Evolutionary conservation across 2,329 filamentous ascomycete genomes (phyloP).

Genomic region (Ceratocystis ficicola): DNA sequence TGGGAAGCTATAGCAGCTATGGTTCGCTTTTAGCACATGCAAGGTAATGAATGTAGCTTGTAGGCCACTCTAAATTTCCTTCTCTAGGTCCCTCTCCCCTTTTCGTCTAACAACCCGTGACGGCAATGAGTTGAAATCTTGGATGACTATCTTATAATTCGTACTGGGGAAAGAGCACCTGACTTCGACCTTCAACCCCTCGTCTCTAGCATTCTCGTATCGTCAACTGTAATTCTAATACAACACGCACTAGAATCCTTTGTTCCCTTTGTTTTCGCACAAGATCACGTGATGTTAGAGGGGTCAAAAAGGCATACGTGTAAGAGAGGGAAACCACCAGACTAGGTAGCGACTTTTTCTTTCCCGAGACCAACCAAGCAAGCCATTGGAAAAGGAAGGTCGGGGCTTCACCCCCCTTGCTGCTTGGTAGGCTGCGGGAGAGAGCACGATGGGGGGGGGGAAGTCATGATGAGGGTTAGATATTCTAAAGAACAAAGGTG

Average conservation of each 20-base stretch:
- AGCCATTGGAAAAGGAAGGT: background rate
- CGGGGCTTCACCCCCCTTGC: background rate
- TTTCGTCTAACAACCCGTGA: no score
- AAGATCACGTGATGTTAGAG: conserved; percentile 9
- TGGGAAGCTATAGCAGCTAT: background rate
- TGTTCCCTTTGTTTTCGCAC: background rate
- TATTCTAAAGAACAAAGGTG: background rate
- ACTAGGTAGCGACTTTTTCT: background rate
- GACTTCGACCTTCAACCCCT: background rate
- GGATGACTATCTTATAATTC: no score
- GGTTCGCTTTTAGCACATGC: no score
- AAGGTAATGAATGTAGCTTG: no score
- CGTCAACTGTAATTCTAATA: background rate
- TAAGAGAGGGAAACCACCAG: background rate
- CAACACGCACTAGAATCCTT: background rate
- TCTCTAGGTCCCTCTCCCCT: no score
- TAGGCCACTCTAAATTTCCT: no score
- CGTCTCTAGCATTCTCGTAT: background rate
- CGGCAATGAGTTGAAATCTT: no score
- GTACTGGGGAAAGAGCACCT: background rate
- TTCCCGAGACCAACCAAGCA: no score
- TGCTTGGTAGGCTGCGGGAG: background rate
- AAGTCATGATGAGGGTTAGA: background rate
- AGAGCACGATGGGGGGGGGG: background rate
- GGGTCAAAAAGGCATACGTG: background rate